These are phyloP conservation scores for Coniosporium uncinatum DNA, from an alignment of 2,329 filamentous ascomycete genomes.

Conservation along the genomic window DNA sequence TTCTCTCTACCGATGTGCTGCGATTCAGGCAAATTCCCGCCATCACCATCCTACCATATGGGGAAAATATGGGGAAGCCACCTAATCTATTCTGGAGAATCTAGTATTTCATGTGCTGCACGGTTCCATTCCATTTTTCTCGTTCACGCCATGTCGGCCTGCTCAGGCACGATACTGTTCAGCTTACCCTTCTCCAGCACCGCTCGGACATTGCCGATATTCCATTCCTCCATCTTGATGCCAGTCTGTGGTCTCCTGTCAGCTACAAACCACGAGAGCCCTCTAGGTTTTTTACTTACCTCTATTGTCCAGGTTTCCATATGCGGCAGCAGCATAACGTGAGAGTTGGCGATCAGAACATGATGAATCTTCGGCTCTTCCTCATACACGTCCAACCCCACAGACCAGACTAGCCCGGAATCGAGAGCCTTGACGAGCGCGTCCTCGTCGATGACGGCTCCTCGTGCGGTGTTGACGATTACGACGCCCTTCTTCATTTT, in stretches of 20 bases:
- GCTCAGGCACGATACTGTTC: constrained; percentile 68
- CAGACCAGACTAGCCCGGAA: constrained; percentile 62
- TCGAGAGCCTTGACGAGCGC: constrained; percentile 72
- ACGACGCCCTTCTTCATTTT: constrained; percentile 76
- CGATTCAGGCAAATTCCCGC: too few species aligned
- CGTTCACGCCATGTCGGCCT: constrained; percentile 38
- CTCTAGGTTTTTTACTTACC: constrained; percentile 17
- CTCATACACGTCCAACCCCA: constrained; percentile 78
- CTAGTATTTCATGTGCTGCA: too few species aligned
- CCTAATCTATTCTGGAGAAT: too few species aligned
- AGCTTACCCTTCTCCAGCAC: constrained; percentile 58
- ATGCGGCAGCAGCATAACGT: constrained; percentile 73
- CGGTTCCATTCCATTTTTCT: too few species aligned
- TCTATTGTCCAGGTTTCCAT: constrained; percentile 82
- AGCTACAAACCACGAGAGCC: background rate
- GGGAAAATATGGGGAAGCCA: too few species aligned
- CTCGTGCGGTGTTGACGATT: constrained; percentile 78
- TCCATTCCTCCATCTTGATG: constrained; percentile 66
- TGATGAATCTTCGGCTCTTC: constrained; percentile 74
- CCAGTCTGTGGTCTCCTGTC: constrained; percentile 35
- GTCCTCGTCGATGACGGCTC: constrained; percentile 76
- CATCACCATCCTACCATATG: too few species aligned
- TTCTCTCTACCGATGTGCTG: too few species aligned
- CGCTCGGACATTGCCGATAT: constrained; percentile 61
- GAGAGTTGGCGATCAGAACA: constrained; percentile 62